Percentiles rank a stretch among this genome's conserved stretches.
These are phyloP conservation scores for Pythium apleroticum DNA, from an alignment of 352 stramenopile species.

Conservation along the genomic window DNA sequence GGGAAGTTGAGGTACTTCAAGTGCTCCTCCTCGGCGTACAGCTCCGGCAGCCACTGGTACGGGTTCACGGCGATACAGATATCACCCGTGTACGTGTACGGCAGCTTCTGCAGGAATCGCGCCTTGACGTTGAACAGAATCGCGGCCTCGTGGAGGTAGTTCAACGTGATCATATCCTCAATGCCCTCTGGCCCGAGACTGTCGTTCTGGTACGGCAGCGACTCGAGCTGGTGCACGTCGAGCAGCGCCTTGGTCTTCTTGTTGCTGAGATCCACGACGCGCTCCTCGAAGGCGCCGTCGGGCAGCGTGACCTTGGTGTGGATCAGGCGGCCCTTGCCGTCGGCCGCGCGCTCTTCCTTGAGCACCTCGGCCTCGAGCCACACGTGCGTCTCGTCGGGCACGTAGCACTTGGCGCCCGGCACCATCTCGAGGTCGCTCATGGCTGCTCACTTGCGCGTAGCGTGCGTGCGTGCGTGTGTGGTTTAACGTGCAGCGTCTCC, in stretches of 20 bases:
- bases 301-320: conserved; percentile 61
- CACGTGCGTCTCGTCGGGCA: conserved; percentile 82
- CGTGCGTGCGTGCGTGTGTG: conserved; percentile 12
- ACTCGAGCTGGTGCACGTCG: conserved; percentile 69
- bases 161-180: conserved; percentile 86
- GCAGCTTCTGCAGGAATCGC: conserved; percentile 79
- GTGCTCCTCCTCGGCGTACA: conserved; percentile 84
- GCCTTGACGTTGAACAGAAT: conserved; percentile 90
- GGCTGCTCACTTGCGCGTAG: conserved; percentile 2
- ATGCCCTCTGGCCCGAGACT: conserved; percentile 62
- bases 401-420: conserved; percentile 79
- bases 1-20: conserved; percentile 71
- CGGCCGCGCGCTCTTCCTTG: conserved; percentile 60
- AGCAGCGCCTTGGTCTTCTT: conserved; percentile 75
- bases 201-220: conserved; percentile 86
- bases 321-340: conserved; percentile 67
- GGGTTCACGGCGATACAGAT: conserved; percentile 98
- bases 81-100: conserved; percentile 97
- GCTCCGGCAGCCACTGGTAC: conserved; percentile 91
- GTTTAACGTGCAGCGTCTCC: neutral
- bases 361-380: conserved; percentile 81
- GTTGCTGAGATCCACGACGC: conserved; percentile 65
- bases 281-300: conserved; percentile 45
- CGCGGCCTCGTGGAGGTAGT: conserved; percentile 89
- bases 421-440: conserved; percentile 54